Percentiles rank a stretch among this genome's conserved stretches.
phyloP scores from a whole-genome alignment of 1,284 basidiomycete genomes.

The Megacollybia platyphylla region DNA sequence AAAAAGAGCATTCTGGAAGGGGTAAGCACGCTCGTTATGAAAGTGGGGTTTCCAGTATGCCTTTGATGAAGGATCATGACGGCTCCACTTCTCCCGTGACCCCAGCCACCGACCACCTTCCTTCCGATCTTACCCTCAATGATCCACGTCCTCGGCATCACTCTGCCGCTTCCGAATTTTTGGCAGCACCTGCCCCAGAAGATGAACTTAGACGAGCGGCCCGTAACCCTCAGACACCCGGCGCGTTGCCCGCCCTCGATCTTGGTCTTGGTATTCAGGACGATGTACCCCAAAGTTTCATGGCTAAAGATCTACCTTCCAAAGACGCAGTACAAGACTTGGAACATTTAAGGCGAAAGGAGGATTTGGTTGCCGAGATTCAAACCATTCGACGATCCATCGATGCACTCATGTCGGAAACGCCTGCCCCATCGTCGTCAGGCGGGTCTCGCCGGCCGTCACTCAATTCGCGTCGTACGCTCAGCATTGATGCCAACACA shows the following conservation, averaged over 20 bases:
- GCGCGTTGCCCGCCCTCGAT: slow-evolving; percentile 59
- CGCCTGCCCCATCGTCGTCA: slow-evolving; percentile 42
- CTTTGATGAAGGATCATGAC: slow-evolving; percentile 48
- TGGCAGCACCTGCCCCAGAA: slow-evolving; percentile 43
- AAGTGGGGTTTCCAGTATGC: slow-evolving; percentile 40
- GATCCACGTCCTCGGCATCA: slow-evolving; percentile 42
- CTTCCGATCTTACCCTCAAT: slow-evolving; percentile 35
- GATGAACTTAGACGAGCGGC: slow-evolving; percentile 44
- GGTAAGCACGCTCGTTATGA: slow-evolving; percentile 46
- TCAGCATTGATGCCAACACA: slow-evolving; percentile 48
- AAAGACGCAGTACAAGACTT: slow-evolving; percentile 30
- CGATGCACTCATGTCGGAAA: slow-evolving; percentile 56
- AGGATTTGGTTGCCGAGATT: slow-evolving; percentile 63
- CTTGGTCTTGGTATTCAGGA: slow-evolving; percentile 60
- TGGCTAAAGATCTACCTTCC: slow-evolving; percentile 28
- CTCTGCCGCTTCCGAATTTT: slow-evolving; percentile 63
- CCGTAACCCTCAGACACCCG: slow-evolving; percentile 34
- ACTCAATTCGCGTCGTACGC: slow-evolving; percentile 47
- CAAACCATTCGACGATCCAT: slow-evolving; percentile 67
- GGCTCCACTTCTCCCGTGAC: slow-evolving; percentile 36
- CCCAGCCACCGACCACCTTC: slow-evolving; percentile 23
- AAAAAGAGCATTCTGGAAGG: slow-evolving; percentile 63
- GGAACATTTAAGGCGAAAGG: slow-evolving; percentile 51
- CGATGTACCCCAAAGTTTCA: slow-evolving; percentile 59
- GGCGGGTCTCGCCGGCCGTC: slow-evolving; percentile 56